Evolutionary conservation across 2,329 filamentous ascomycete genomes (phyloP).

Genomic region (Orbilia ellipsospora): DNA sequence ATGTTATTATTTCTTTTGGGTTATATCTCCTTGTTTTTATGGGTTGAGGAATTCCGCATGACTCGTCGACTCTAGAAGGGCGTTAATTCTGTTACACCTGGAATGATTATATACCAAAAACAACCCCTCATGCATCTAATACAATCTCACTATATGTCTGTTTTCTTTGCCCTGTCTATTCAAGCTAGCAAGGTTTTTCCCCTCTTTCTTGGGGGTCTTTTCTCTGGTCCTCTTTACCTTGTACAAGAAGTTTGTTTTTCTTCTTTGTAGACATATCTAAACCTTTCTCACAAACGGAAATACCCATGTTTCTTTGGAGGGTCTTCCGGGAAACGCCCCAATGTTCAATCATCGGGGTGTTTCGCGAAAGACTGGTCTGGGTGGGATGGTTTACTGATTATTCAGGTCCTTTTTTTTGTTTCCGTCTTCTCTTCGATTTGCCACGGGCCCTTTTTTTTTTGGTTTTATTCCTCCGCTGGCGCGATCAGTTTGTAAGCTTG

Average conservation of each 20-base stretch:
- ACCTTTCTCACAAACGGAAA: constrained; percentile 15
- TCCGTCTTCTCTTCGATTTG: not conserved
- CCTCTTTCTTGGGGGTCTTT: not conserved
- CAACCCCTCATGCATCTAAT: constrained; percentile 48
- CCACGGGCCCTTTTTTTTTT: not conserved
- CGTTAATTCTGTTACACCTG: constrained; percentile 54
- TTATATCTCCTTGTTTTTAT: constrained; percentile 37
- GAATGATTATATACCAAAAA: constrained; percentile 55
- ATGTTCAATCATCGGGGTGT: constrained; percentile 45
- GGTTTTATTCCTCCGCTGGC: not conserved
- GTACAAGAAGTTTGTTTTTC: constrained; percentile 19
- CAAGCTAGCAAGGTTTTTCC: constrained; percentile 18
- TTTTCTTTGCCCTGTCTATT: constrained; percentile 15
- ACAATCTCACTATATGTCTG: constrained; percentile 6
- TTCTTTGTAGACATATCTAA: constrained; percentile 13
- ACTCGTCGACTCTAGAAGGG: constrained; percentile 55
- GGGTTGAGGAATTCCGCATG: constrained; percentile 55
- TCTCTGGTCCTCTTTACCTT: constrained; percentile 1
- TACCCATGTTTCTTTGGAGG: constrained; percentile 13
- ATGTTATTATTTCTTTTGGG: constrained; percentile 16
- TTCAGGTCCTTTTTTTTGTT: not conserved
- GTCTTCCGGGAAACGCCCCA: constrained; percentile 40
- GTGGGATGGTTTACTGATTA: constrained; percentile 13
- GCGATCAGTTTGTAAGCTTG: not conserved
- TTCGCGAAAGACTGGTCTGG: constrained; percentile 36